A percentile compares a stretch with the other conserved stretches of the same genome.
Conservation (phyloP, 2,329 filamentous ascomycete genomes). For the Penicillium italicum region DNA sequence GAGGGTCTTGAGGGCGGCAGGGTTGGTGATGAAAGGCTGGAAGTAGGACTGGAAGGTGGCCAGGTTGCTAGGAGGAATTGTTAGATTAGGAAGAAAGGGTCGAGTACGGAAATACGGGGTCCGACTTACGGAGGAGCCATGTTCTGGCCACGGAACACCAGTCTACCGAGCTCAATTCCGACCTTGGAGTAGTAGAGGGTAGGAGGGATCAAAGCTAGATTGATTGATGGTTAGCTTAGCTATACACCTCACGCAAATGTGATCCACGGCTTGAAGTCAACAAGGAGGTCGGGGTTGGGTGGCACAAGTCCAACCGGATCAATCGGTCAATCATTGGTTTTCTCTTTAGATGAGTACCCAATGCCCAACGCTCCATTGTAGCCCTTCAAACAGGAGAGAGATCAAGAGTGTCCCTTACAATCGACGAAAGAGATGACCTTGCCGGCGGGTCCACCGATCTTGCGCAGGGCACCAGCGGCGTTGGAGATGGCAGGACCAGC, state of each 20-base stretch:
- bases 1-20: conserved; percentile 56
- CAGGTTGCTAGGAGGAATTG: conserved; percentile 56
- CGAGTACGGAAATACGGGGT: conserved; percentile 5
- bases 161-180: conserved; percentile 78
- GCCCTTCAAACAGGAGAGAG: not conserved
- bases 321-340: not conserved
- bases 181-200: conserved; percentile 91
- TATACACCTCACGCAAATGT: conserved; percentile 3
- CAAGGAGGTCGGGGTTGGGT: conserved; percentile 14
- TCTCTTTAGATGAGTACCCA: not conserved
- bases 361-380: not conserved
- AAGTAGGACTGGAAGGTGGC: conserved; percentile 84
- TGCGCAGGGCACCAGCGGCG: conserved; percentile 68
- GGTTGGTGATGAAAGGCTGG: conserved; percentile 72
- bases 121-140: conserved; percentile 89
- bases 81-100: not conserved
- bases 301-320: not conserved
- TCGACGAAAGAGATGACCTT: conserved; percentile 74
- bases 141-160: conserved; percentile 81
- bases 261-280: conserved; percentile 6
- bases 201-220: conserved; percentile 74
- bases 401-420: conserved; percentile 59
- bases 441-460: conserved; percentile 79
- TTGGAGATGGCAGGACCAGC: conserved; percentile 73
- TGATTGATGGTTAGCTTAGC: conserved; percentile 31